Conservation (phyloP, 1,284 basidiomycete genomes). For the Ganoderma lucidum region DNA sequence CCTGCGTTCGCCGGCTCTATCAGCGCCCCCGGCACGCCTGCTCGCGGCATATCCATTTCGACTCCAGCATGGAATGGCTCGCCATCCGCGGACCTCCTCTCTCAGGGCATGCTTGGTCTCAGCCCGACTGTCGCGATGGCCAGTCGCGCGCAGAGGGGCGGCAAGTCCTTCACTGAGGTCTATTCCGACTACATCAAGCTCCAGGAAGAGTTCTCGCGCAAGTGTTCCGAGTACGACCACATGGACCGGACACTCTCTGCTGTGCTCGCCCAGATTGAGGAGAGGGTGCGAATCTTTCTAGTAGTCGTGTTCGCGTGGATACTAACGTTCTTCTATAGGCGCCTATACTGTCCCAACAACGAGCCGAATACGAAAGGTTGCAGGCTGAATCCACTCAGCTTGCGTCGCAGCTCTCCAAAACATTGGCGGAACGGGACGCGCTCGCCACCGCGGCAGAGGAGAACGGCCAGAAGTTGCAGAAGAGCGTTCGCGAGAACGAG, state of each 20-base stretch:
- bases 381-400: conserved; percentile 82
- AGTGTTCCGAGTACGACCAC: conserved; percentile 82
- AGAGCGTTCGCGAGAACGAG: conserved; percentile 72
- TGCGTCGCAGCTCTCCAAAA: conserved; percentile 79
- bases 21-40: conserved; percentile 46
- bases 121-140: conserved; percentile 90
- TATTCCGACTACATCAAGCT: conserved; percentile 89
- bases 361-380: conserved; percentile 83
- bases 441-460: conserved; percentile 59
- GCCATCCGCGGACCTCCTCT: conserved; percentile 46
- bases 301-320: conserved; percentile 4
- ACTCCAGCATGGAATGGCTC: conserved; percentile 57
- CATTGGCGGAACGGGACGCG: conserved; percentile 73
- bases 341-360: conserved; percentile 87
- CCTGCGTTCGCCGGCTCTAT: conserved; percentile 49
- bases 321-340: conserved; percentile 57
- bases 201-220: conserved; percentile 82
- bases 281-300: conserved; percentile 67
- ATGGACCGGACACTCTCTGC: conserved; percentile 80
- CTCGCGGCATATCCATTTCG: conserved; percentile 38
- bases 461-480: conserved; percentile 66
- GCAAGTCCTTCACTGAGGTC: conserved; percentile 90
- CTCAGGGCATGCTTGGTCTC: conserved; percentile 67
- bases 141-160: conserved; percentile 76
- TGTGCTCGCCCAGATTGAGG: conserved; percentile 87